These are phyloP conservation scores for Fomes fomentarius DNA, from an alignment of 1,284 basidiomycete genomes.

Conservation along the genomic window DNA sequence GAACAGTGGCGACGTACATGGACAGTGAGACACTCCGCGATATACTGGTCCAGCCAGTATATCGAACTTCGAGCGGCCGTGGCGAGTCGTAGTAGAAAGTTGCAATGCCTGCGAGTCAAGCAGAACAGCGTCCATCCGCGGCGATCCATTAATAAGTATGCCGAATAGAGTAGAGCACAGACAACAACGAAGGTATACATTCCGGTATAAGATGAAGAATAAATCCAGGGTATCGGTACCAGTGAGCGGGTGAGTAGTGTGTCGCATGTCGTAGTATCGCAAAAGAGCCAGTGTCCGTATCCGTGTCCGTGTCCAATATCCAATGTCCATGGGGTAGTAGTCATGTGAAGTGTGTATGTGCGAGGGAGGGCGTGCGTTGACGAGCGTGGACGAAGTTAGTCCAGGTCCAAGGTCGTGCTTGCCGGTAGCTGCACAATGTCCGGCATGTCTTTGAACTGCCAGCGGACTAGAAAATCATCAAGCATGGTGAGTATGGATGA, in stretches of 20 bases:
- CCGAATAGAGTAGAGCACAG: constrained; percentile 3
- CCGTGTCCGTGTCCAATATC: no score
- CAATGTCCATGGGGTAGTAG: no score
- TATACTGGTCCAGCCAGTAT: no score
- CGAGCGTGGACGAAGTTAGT: background rate
- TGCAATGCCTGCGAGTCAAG: background rate
- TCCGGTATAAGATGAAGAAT: constrained; percentile 12
- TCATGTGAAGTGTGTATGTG: background rate
- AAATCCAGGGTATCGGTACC: constrained; percentile 1
- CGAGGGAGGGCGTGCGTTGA: background rate
- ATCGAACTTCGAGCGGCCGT: no score
- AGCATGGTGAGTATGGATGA: background rate
- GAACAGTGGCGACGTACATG: no score
- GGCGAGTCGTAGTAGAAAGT: background rate
- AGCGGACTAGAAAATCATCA: constrained; percentile 20
- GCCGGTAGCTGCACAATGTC: constrained; percentile 25
- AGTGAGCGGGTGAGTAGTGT: background rate
- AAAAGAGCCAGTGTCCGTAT: no score
- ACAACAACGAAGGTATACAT: background rate
- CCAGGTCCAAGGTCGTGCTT: constrained; percentile 20
- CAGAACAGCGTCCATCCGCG: background rate
- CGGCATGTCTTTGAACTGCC: constrained; percentile 28
- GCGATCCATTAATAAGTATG: background rate
- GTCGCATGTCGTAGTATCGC: constrained; percentile 1
- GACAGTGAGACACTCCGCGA: no score